Base-by-base conservation (phyloP, 495 filamentous ascomycete species). In the Lasiosphaeria hispida region DNA sequence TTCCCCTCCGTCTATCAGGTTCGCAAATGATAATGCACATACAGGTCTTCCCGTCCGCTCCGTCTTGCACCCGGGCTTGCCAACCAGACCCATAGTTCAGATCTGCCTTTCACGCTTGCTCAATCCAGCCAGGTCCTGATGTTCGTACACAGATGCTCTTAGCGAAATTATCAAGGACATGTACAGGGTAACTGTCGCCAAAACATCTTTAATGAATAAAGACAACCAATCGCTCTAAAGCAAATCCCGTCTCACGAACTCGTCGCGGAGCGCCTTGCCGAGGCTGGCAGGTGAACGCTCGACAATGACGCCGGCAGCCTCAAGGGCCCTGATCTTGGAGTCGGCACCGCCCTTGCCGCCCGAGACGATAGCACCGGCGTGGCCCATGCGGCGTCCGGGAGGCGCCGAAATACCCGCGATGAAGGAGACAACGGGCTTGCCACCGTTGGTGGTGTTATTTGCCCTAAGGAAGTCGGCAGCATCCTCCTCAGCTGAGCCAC, bases 371-470 rank as follows among this genome's bases (percentile, higher is more conserved):
- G 94, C 94, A 78, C 88, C 94, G 64, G 94, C 94, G 80, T 99
- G 94, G 62, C 94, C 94, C 94, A 97, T 99, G 69, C 94, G 87
- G 69, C 94, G 84, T 70, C 94, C 94, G 39, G 94, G 92, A 55
- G 94, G 94, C 57, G 94, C 94, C 56, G 89, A 92, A 76, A 99
- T 97, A 77, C 94, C 94, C 62, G 94, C 94, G 69, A 99, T 99
- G 78, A 99, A 99, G 72, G 87, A 88, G 55, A 99, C 94, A 54
- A 95, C 90, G 58, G 94, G 94, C 83, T 96, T 99, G 66, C 77
- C 77, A 36, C 77, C 77, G 78, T 95, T 91, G 72, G 82, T 76
- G 53, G 85, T 89, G 82, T 97, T 97, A 77, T 96, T 82, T 66
- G 81, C 80, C 81, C 88, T 92, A 72, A 97, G 80, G 83, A 92